Evolutionary conservation across 352 stramenopile species (phyloP), one percentile per base, ranked within the genome.

Genomic region (Pythium folliculosum): DNA sequence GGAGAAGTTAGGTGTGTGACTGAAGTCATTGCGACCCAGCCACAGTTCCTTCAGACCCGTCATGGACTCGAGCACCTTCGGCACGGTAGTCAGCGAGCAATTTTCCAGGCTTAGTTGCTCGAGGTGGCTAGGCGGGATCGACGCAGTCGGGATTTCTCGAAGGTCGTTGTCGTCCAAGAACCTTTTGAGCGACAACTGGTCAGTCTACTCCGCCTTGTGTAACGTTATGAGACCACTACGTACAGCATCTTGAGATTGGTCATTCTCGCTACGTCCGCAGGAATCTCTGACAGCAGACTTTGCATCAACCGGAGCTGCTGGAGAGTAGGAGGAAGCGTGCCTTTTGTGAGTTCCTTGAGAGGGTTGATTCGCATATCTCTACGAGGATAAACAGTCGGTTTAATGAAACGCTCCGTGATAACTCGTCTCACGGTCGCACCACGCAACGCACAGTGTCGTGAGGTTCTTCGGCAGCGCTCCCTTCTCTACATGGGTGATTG

Each of bases 181-280:
- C n/a, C 47, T 67, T 47, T 38, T 2, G 22, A 6, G 16, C 4
- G 22, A 25, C 1, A 1, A 30, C 19, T 27, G n/a, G 10, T 51
- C 3, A 14, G 19, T 10, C 19, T 27, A 19, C 19, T 14, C n/a
- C 1, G 45, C 14, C n/a, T 51, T 27, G 27, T 32, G 2, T 2
- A 32, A 2, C 2, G 27, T 32, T 6, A 32, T 5, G 27, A 32
- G 45, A 51, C 9, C 27, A 14, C 13, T 23, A 47, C 60, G 22
- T 35, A 69, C 62, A 69, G n/a, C 25, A 52, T 27, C 12, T n/a
- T 19, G 8, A 69, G 40, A 5, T 19, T 22, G 16, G 3, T 19
- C 62, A 69, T 69, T 1, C 17, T n/a, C 3, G 51, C 40, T 16
- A 69, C 43, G 23, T 69, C 62, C 7, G 52, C 5, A 19, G 62